Conservation (phyloP, 805 yeast genomes). For the Danielia reshetovae region DNA sequence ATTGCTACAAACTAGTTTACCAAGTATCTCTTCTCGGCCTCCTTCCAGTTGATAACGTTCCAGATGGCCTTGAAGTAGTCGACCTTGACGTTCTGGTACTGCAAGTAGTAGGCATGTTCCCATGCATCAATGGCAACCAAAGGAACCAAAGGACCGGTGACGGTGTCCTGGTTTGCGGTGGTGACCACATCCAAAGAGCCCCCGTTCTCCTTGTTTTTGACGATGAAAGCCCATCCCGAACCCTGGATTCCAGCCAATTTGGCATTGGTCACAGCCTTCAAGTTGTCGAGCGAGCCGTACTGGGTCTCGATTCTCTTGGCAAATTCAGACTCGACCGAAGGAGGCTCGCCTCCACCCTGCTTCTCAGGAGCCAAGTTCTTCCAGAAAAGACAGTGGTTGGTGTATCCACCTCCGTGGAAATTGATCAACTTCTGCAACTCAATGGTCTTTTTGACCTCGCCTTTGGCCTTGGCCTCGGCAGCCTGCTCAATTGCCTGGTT, state of each 20-base stretch:
- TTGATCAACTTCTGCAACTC: conserved; percentile 44
- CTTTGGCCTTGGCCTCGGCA: conserved; percentile 30
- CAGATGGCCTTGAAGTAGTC: conserved; percentile 49
- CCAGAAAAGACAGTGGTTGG: conserved; percentile 49
- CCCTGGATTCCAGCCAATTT: conserved; percentile 49
- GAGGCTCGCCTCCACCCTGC: conserved; percentile 36
- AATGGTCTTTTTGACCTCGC: conserved; percentile 43
- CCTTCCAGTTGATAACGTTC: conserved; percentile 49
- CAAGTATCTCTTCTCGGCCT: conserved; percentile 43
- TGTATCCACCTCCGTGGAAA: conserved; percentile 51
- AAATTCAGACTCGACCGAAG: conserved; percentile 25
- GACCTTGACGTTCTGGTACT: conserved; percentile 48
- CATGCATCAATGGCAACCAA: conserved; percentile 51
- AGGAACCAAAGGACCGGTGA: conserved; percentile 39
- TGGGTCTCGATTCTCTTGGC: conserved; percentile 37
- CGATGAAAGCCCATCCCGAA: conserved; percentile 52
- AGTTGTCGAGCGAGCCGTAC: conserved; percentile 43
- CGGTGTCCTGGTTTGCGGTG: conserved; percentile 47
- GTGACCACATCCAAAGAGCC: conserved; percentile 41
- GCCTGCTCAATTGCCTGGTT: conserved; percentile 43
- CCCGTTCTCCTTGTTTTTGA: conserved; percentile 43
- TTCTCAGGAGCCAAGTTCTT: conserved; percentile 44
- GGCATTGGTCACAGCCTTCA: conserved; percentile 37
- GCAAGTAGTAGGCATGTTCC: conserved; percentile 54
- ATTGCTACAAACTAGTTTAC: conserved; percentile 9